These are phyloP conservation scores for Mycena vulgaris DNA, from an alignment of 768 basidiomycete species.

Conservation along the genomic window DNA sequence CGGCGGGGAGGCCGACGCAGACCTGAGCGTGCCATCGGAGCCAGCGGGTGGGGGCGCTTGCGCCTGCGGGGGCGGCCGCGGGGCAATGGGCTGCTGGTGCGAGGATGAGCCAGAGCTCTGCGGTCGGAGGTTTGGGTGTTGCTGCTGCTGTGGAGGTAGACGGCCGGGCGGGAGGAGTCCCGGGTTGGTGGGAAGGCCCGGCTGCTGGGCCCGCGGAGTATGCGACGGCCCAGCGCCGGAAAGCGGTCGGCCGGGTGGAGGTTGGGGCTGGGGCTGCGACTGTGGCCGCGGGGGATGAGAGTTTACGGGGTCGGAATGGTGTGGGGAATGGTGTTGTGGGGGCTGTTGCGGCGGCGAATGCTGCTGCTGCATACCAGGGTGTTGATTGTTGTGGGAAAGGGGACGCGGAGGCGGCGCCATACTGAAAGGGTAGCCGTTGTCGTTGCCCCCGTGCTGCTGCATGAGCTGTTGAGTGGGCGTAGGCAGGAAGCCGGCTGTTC, in stretches of 20 bases:
- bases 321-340: constrained; percentile 66
- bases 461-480: constrained; percentile 79
- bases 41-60: constrained; percentile 27
- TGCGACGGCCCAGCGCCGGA: constrained; percentile 64
- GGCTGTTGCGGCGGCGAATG: constrained; percentile 55
- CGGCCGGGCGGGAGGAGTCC: constrained; percentile 37
- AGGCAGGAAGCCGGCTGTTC: constrained; percentile 58
- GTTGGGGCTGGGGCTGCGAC: constrained; percentile 67
- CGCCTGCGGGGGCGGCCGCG: constrained; percentile 26
- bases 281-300: constrained; percentile 69
- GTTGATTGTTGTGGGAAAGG: constrained; percentile 44
- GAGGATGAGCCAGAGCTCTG: constrained; percentile 37
- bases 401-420: constrained; percentile 51
- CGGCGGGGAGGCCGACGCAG: constrained; percentile 36
- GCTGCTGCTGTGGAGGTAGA: constrained; percentile 46
- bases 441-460: constrained; percentile 59
- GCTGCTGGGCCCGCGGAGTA: constrained; percentile 63
- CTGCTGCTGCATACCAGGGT: constrained; percentile 27
- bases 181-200: constrained; percentile 50
- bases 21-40: constrained; percentile 37
- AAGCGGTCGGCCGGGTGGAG: constrained; percentile 62
- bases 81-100: constrained; percentile 41
- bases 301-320: constrained; percentile 61
- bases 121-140: constrained; percentile 35
- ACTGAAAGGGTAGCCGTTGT: constrained; percentile 47